A percentile compares a stretch with the other conserved stretches of the same genome.
phyloP scores from a whole-genome alignment of 1,284 basidiomycete species.

The Sanghuangporus baumii region DNA sequence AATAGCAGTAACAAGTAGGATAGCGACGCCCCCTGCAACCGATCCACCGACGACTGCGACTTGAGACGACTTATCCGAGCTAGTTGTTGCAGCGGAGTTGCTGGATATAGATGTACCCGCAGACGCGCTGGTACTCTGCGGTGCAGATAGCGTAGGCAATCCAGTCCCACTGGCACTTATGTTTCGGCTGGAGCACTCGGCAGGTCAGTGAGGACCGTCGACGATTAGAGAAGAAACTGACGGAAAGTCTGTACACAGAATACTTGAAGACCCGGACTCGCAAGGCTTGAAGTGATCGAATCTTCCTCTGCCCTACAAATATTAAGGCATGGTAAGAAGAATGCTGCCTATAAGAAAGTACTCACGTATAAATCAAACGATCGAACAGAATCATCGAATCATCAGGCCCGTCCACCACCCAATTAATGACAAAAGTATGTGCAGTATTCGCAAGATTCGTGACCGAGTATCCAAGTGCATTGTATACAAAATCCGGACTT shows the following conservation, averaged over 20 bases:
- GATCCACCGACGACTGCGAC: not conserved
- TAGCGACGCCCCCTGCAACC: not conserved
- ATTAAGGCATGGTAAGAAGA: not conserved
- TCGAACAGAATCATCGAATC: conserved; percentile 6
- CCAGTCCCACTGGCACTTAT: too few species aligned
- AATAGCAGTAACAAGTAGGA: not conserved
- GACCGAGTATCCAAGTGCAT: conserved; percentile 1
- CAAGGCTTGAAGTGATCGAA: not conserved
- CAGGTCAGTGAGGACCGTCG: not conserved
- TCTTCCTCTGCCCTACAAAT: not conserved
- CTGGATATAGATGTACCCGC: not conserved
- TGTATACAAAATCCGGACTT: conserved; percentile 8
- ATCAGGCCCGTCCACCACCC: not conserved
- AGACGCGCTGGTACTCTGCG: not conserved
- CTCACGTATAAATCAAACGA: conserved; percentile 12
- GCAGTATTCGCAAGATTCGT: not conserved
- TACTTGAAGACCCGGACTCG: not conserved
- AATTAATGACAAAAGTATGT: conserved; percentile 8
- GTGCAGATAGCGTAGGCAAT: not conserved
- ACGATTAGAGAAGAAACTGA: not conserved
- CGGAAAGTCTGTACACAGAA: not conserved
- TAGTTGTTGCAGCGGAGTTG: not conserved
- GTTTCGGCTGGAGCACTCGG: not conserved
- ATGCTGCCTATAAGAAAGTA: not conserved
- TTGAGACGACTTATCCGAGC: not conserved